phyloP scores from a whole-genome alignment of 257 asterid genomes.

The Anisodus tanguticus region DNA sequence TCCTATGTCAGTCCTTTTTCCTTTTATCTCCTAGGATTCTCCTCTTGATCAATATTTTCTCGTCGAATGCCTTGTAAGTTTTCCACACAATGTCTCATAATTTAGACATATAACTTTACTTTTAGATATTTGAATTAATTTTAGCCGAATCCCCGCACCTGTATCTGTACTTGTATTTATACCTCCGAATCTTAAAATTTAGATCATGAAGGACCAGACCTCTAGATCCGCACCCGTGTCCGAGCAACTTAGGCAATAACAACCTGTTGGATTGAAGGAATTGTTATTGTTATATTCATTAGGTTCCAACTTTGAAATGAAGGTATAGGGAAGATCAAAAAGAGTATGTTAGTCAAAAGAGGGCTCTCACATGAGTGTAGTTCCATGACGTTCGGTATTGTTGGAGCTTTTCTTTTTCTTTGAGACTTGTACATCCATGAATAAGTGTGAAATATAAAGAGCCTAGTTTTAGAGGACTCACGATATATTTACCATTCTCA shows the following conservation, averaged over 20 bases:
- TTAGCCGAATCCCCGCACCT: no score
- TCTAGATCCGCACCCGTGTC: no score
- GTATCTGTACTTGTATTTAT: no score
- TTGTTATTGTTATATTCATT: not conserved
- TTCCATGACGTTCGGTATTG: not conserved
- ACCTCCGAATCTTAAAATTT: no score
- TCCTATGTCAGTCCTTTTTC: no score
- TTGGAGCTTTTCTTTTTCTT: not conserved
- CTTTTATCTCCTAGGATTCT: no score
- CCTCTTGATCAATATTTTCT: no score
- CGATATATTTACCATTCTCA: not conserved
- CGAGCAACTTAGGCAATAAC: not conserved
- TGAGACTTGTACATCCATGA: not conserved
- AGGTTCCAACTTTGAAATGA: slow-evolving; percentile 11
- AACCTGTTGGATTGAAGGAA: not conserved
- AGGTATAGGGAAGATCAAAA: not conserved
- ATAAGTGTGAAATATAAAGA: slow-evolving; percentile 1
- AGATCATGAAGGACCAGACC: no score
- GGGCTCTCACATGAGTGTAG: not conserved
- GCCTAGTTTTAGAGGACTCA: not conserved
- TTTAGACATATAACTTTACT: no score
- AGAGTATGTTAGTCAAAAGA: not conserved
- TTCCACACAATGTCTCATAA: no score
- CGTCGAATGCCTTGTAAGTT: no score
- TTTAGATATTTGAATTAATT: no score